phyloP scores from a whole-genome alignment of 2,329 filamentous ascomycete genomes.

The Clarireedia sp. region DNA sequence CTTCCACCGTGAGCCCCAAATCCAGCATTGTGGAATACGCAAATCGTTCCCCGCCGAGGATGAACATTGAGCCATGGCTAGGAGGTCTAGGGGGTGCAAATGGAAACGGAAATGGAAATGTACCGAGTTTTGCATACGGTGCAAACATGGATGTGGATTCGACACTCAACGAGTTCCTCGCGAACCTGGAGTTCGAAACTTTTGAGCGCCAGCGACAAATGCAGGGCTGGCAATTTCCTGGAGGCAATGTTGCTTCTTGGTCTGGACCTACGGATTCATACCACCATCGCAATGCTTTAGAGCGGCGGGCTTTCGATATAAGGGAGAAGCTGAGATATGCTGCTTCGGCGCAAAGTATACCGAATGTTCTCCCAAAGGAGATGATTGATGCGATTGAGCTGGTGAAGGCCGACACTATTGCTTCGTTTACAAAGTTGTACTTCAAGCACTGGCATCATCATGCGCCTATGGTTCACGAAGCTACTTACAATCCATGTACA shows the following conservation, averaged over 20 bases:
- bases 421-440: constrained; percentile 24
- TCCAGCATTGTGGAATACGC: constrained; percentile 7
- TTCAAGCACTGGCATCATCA: constrained; percentile 30
- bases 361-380: constrained; percentile 20
- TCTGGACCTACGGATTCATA: constrained; percentile 14
- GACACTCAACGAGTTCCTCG: constrained; percentile 19
- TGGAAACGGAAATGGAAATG: neutral
- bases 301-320: constrained; percentile 24
- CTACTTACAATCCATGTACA: constrained; percentile 25
- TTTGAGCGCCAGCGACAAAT: constrained; percentile 23
- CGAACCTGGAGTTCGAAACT: constrained; percentile 22
- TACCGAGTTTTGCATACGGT: constrained; percentile 5
- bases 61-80: constrained; percentile 9
- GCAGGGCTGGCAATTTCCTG: constrained; percentile 21
- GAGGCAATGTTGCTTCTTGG: constrained; percentile 20
- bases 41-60: constrained; percentile 9
- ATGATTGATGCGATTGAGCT: constrained; percentile 23
- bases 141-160: constrained; percentile 14
- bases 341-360: constrained; percentile 14
- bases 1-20: constrained; percentile 18
- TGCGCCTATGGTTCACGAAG: constrained; percentile 27
- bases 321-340: constrained; percentile 25
- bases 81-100: neutral
- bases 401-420: constrained; percentile 23
- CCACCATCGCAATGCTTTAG: constrained; percentile 19